Percentiles rank a stretch among this genome's conserved stretches.
These are phyloP conservation scores for Strigomonas culicis DNA, from an alignment of 208 protist genomes.

Conservation along the genomic window DNA sequence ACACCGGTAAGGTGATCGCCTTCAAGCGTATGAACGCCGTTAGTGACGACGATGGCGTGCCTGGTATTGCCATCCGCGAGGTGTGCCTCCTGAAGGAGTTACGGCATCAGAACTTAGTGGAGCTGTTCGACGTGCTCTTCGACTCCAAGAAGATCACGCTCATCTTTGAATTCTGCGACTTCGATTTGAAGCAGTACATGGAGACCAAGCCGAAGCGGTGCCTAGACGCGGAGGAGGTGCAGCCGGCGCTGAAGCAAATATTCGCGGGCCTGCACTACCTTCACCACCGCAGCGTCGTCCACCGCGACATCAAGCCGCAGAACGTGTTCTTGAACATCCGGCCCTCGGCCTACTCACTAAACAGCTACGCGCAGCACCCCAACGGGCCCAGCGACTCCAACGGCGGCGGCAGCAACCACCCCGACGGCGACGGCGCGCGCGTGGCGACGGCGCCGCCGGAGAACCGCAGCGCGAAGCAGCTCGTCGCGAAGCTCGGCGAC, in stretches of 20 bases:
- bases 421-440: background rate
- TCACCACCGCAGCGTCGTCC: constrained; percentile 75
- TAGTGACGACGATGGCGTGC: constrained; percentile 88
- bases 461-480: constrained; percentile 14
- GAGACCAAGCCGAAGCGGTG: constrained; percentile 45
- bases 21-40: constrained; percentile 88
- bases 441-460: constrained; percentile 4
- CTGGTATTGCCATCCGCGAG: constrained; percentile 89
- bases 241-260: constrained; percentile 73
- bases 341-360: constrained; percentile 21
- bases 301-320: constrained; percentile 91
- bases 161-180: constrained; percentile 97
- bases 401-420: background rate
- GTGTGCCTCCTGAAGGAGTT: constrained; percentile 94
- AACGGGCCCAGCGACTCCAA: constrained; percentile 4
- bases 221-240: constrained; percentile 51
- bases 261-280: constrained; percentile 73
- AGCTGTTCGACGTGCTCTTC: constrained; percentile 95
- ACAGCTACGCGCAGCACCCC: constrained; percentile 10
- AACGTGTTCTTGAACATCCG: constrained; percentile 83
- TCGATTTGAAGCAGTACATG: constrained; percentile 96
- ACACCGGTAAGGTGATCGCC: constrained; percentile 72
- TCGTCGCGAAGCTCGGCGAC: constrained; percentile 84
- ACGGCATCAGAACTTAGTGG: constrained; percentile 92
- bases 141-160: constrained; percentile 96